Conservation (phyloP, 176 grass and related monocot species). For the Zoysia japonica region DNA sequence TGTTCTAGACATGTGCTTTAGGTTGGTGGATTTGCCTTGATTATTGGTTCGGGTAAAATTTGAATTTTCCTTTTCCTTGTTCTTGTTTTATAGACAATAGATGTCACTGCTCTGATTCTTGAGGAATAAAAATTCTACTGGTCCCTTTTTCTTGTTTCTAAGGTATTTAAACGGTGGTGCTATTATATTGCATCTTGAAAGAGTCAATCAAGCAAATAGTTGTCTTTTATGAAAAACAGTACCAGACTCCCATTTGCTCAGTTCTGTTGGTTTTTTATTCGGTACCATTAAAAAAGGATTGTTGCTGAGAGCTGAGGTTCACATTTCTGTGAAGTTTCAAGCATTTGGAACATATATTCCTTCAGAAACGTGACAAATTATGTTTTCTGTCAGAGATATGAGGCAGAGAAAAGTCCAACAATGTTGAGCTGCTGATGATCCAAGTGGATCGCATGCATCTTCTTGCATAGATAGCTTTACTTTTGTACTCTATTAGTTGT, state of each 20-base stretch:
- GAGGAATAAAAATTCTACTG: too few species aligned
- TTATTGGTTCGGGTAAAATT: slow-evolving; percentile 8
- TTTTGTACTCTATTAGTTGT: too few species aligned
- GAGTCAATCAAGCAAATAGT: not conserved
- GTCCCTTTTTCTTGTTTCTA: not conserved
- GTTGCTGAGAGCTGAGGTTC: not conserved
- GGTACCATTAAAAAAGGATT: not conserved
- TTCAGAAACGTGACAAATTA: not conserved
- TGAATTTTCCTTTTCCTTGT: slow-evolving; percentile 1
- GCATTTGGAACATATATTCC: slow-evolving; percentile 2
- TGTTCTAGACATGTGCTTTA: not conserved
- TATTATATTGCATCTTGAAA: not conserved
- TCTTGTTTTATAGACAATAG: not conserved
- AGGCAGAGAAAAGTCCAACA: not conserved
- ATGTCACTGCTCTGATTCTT: not conserved
- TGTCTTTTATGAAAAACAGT: not conserved
- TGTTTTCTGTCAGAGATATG: slow-evolving; percentile 1
- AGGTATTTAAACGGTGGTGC: not conserved
- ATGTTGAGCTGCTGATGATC: not conserved
- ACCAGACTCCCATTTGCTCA: not conserved
- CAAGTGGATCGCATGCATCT: not conserved
- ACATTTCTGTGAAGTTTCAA: not conserved
- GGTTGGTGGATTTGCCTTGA: not conserved
- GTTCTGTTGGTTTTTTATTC: slow-evolving; percentile 9
- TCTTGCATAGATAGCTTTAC: not conserved